Evolutionary conservation across 768 basidiomycete species (phyloP), one percentile per base, ranked within the genome.

Genomic region (Naematelia encephala): DNA sequence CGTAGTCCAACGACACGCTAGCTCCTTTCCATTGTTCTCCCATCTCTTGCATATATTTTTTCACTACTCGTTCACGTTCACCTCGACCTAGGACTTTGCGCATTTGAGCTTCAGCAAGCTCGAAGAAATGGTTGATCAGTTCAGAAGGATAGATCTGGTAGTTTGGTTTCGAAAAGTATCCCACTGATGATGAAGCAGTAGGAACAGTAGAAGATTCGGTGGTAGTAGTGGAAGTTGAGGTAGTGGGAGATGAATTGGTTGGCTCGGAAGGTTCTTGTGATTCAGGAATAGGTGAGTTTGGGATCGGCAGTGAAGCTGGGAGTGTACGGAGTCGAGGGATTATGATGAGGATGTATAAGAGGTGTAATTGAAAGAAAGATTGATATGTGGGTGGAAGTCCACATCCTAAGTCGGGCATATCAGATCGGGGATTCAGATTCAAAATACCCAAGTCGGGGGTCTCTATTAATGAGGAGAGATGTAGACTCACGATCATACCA

Each of bases 361-460:
- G 91, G 26, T 90, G 90, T 51, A 96, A 79, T 3, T 89, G 90
- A 79, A 97, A 97, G 89, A 92, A 97, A 14, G 94, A 90, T 70
- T 97, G 93, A 77, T 94, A 96, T 0, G 94, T 96, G 12, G 87
- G 87, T 10, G 93, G 91, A 4, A 97, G 82, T 59, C 81, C 82
- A 69, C 89, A 94, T 60, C 84, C 93, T 96, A 67, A 5, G 0
- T 4, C 5, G 34, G 26, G 12, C 55, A 30, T 8, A 25, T 59
- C n/a, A n/a, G n/a, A n/a, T n/a, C n/a, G n/a, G n/a, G n/a, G n/a
- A n/a, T n/a, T n/a, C n/a, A n/a, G n/a, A n/a, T n/a, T n/a, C n/a
- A n/a, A n/a, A n/a, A n/a, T n/a, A n/a, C n/a, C n/a, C n/a, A n/a
- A n/a, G n/a, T n/a, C n/a, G n/a, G n/a, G n/a, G n/a, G n/a, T n/a